phyloP scores from a whole-genome alignment of 768 basidiomycete species.

The Tricholoma matsutake region DNA sequence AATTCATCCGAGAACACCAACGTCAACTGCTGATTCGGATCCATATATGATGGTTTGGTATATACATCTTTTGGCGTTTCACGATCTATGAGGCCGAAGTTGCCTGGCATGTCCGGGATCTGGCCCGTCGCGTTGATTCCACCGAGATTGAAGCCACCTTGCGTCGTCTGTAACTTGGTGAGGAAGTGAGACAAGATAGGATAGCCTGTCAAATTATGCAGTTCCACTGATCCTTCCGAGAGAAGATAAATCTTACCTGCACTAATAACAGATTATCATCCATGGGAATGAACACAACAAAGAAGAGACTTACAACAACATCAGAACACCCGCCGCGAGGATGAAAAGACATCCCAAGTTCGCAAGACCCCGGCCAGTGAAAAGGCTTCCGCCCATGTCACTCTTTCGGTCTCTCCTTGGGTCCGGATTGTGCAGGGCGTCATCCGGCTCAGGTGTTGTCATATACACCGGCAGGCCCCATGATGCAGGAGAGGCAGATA shows the following conservation, averaged over 20 bases:
- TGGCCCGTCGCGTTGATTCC: slow-evolving; percentile 76
- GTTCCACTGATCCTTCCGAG: slow-evolving; percentile 9
- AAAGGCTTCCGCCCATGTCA: slow-evolving; percentile 57
- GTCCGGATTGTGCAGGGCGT: slow-evolving; percentile 63
- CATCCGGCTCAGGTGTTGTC: slow-evolving; percentile 54
- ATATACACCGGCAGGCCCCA: slow-evolving; percentile 44
- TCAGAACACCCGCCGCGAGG: slow-evolving; percentile 44
- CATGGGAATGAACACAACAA: not conserved
- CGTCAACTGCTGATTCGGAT: slow-evolving; percentile 46
- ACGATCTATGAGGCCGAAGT: slow-evolving; percentile 68
- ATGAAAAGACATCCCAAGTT: slow-evolving; percentile 68
- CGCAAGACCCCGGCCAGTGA: slow-evolving; percentile 57
- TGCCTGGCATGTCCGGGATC: slow-evolving; percentile 53
- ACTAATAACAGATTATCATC: slow-evolving; percentile 21
- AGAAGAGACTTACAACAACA: slow-evolving; percentile 50
- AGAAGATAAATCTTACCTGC: slow-evolving; percentile 31
- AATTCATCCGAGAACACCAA: slow-evolving; percentile 86
- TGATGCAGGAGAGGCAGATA: slow-evolving; percentile 45
- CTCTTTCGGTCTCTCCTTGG: slow-evolving; percentile 48
- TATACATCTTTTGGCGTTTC: slow-evolving; percentile 65
- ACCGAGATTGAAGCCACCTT: slow-evolving; percentile 69
- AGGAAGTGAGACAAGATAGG: slow-evolving; percentile 49
- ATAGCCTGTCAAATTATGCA: slow-evolving; percentile 31
- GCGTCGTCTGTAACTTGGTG: slow-evolving; percentile 37
- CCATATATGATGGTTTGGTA: slow-evolving; percentile 52